Base-by-base conservation (phyloP, 2,329 filamentous ascomycete species). In the Colletotrichum gloeosporioides region DNA sequence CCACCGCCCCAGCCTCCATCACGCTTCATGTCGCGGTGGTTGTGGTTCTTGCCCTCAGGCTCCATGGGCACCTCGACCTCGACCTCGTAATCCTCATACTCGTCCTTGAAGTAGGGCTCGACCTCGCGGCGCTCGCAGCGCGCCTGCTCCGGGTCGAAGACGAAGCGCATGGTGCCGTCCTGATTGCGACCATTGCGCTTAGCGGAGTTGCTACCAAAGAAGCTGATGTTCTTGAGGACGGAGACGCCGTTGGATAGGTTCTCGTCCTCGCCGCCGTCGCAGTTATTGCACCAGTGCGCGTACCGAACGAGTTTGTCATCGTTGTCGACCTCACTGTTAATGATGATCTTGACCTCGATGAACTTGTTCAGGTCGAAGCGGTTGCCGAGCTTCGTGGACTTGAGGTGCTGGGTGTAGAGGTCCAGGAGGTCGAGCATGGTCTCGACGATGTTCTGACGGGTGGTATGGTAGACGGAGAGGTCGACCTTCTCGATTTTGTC, bases 351-450 rank as follows among this genome's bases (percentile, higher is more conserved):
- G 79, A 98, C 92, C 78, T 94, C 92, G 82, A 99, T 95, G 83
- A 98, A 96, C 70, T 90, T 90, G 79, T 96, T 93, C 59, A 96
- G 89, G 63, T 93, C 91, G 84, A 95, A 94, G 64, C 91, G 87
- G 18, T 90, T 88, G 8, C 96, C 96, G 25, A 98, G 88, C 67
- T 93, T 92, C 39, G 96, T 98, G 68, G 90, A 89, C 79, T 92
- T 91, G 71, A 92, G 92, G 82, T 98, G 94, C 81, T 98, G 95
- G 0, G 95, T 97, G 84, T 98, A 99, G 4, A 99, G 90, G 81
- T 99, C 96, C 31, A 99, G 90, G 0, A 98, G 89, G 82, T 99
- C 97, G 53, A 98, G 92, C 80, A 98, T 91, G 0, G 95, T 96
- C 88, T 99, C 96, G 86, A 90, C 83, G 32, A 91, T 86, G 77